Evolutionary conservation across 441 rosid genomes (phyloP), one percentile per base, ranked within the genome.

Genomic region (Erysimum pusillum): DNA sequence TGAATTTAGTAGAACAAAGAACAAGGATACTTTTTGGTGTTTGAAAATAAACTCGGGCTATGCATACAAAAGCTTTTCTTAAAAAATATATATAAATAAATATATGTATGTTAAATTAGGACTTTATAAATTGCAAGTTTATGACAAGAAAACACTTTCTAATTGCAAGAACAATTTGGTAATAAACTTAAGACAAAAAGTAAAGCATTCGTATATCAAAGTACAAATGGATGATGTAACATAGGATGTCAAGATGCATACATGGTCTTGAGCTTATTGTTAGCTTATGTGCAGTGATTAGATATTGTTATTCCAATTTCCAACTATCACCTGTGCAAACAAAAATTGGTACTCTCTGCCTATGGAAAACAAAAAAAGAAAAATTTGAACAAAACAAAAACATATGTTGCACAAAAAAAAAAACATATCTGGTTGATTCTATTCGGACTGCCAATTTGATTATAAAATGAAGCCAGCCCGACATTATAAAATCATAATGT

Each of bases 401-500:
- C 28, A 4, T 1, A 22, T 22, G 25, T 22, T 22, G 25, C 25
- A 17, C 13, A 4, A 3, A 7, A 48, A 25, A 1, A 4, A 15
- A 51, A 48, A 7, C 52, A 9, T 52, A 20, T 51, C 32, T 51
- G 11, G 25, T 20, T 17, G 15, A 17, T 52, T 52, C n/a, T 34
- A 53, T 7, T 53, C 58, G 2, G 4, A 53, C 7, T 22, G 4
- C 58, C 9, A 53, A 22, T 10, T 22, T 22, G 22, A 10, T 32
- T 32, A 18, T 46, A 45, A 20, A 54, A 57, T 56, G 9, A 42
- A 20, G 14, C 28, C 68, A 67, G 28, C 14, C 68, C 39, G 8
- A 31, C 58, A 53, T 31, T 69, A 52, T 2, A 60, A 36, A 59
- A 59, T 38, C 74, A 51, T 5, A 22, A 34, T 36, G 15, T 62